phyloP scores from a whole-genome alignment of 495 filamentous ascomycete genomes.

The Annulohypoxylon bovei region DNA sequence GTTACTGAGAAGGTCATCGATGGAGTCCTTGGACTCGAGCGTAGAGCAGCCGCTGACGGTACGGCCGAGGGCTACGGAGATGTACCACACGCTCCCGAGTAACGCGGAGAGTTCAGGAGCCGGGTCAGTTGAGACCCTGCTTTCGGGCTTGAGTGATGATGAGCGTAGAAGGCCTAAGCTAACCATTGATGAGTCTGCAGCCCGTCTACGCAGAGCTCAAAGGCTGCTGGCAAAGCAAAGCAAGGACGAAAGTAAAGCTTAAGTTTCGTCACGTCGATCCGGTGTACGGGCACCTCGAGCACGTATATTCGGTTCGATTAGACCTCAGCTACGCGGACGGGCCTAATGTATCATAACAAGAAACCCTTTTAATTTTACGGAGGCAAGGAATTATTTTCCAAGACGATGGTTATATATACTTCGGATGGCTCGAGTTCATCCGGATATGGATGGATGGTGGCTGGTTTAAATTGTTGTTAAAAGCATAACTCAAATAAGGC shows the following conservation, averaged over 20 bases:
- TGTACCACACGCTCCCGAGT: conserved; percentile 5
- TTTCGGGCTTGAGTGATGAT: conserved; percentile 19
- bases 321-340: not conserved
- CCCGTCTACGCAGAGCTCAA: conserved; percentile 39
- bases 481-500: not conserved
- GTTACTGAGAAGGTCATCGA: not conserved
- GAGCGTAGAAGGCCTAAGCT: conserved; percentile 26
- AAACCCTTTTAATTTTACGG: not conserved
- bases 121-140: conserved; percentile 12
- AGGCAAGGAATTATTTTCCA: not conserved
- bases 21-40: not conserved
- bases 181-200: conserved; percentile 33
- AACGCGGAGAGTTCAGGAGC: not conserved
- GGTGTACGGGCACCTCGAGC: not conserved
- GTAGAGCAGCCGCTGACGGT: not conserved
- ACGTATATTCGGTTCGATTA: not conserved
- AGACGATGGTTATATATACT: conserved; percentile 4
- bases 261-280: not conserved
- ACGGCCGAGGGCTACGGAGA: conserved; percentile 27
- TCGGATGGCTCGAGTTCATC: not conserved
- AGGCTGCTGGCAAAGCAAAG: conserved; percentile 26
- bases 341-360: not conserved
- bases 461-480: not conserved
- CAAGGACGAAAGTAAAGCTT: not conserved
- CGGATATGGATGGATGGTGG: not conserved